Evolutionary conservation across 2,329 filamentous ascomycete genomes (phyloP).

Genomic region (Diaporthe caulivora): DNA sequence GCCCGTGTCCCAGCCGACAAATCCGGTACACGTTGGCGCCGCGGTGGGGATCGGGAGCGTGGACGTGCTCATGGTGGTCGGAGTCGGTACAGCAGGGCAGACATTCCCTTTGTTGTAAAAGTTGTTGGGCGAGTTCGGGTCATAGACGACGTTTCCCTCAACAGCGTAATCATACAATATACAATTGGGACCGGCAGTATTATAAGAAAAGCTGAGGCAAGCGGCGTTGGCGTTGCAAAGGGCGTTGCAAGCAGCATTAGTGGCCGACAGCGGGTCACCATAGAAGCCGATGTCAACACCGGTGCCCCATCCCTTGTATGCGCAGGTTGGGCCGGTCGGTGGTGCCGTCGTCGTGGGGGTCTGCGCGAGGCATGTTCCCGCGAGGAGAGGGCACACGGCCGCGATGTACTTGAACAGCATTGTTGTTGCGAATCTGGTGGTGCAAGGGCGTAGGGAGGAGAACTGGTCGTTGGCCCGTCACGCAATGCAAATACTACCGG

Average conservation of each 20-base stretch:
- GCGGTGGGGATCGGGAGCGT: slow-evolving; percentile 18
- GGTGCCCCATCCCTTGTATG: slow-evolving; percentile 31
- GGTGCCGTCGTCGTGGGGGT: slow-evolving; percentile 21
- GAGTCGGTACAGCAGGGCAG: slow-evolving; percentile 24
- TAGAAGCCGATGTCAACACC: slow-evolving; percentile 37
- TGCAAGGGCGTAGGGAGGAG: neutral
- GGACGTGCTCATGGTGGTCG: neutral
- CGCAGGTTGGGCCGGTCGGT: slow-evolving; percentile 30
- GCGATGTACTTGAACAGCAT: slow-evolving; percentile 33
- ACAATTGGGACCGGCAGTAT: slow-evolving; percentile 36
- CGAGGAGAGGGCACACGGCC: slow-evolving; percentile 22
- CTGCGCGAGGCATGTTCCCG: slow-evolving; percentile 33
- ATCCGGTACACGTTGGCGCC: slow-evolving; percentile 34
- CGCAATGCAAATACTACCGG: neutral
- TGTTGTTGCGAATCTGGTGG: slow-evolving; percentile 1
- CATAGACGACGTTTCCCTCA: slow-evolving; percentile 45
- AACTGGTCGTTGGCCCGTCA: slow-evolving; percentile 4
- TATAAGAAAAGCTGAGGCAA: slow-evolving; percentile 39
- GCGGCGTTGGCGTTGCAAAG: slow-evolving; percentile 35
- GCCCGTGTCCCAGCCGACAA: slow-evolving; percentile 35
- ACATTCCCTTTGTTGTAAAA: slow-evolving; percentile 38
- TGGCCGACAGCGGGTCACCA: slow-evolving; percentile 11
- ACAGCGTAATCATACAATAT: slow-evolving; percentile 38
- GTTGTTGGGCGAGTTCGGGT: slow-evolving; percentile 45
- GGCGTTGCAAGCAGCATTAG: slow-evolving; percentile 32